Evolutionary conservation across 257 asterid genomes (phyloP).

Genomic region (Verbascum thapsus): DNA sequence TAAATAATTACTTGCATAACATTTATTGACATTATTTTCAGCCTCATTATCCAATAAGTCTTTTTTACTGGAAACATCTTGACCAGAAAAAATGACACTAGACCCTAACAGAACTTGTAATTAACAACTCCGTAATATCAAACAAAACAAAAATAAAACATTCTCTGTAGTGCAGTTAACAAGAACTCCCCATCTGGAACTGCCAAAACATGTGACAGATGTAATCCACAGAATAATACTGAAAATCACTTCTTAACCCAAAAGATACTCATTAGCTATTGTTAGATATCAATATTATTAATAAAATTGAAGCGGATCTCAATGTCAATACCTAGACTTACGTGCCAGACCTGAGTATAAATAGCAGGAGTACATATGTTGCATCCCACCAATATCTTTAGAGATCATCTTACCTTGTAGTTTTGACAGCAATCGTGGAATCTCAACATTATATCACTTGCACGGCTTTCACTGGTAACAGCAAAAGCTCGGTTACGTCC

Average conservation of each 20-base stretch:
- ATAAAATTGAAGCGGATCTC: neutral
- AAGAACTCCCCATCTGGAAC: neutral
- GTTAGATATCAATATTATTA: constrained; percentile 13
- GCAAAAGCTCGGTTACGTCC: constrained; percentile 92
- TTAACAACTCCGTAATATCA: neutral
- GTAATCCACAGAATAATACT: neutral
- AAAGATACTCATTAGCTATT: neutral
- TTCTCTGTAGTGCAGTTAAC: constrained; percentile 9
- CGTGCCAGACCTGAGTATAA: neutral
- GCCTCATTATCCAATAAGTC: neutral
- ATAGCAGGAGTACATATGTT: constrained; percentile 13
- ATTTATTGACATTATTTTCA: constrained; percentile 10
- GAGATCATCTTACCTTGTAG: constrained; percentile 66
- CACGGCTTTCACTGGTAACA: constrained; percentile 93
- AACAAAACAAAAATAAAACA: constrained; percentile 17
- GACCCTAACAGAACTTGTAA: neutral
- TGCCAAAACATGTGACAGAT: neutral
- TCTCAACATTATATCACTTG: constrained; percentile 86
- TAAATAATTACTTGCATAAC: neutral
- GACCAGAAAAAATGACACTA: constrained; percentile 17
- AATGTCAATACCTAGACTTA: constrained; percentile 7
- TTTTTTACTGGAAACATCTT: neutral
- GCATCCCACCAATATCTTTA: constrained; percentile 17
- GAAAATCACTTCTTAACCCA: constrained; percentile 1
- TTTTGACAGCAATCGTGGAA: constrained; percentile 96